These are phyloP conservation scores for Astragalus membranaceus DNA, from an alignment of 306 rosid species.

Conservation along the genomic window DNA sequence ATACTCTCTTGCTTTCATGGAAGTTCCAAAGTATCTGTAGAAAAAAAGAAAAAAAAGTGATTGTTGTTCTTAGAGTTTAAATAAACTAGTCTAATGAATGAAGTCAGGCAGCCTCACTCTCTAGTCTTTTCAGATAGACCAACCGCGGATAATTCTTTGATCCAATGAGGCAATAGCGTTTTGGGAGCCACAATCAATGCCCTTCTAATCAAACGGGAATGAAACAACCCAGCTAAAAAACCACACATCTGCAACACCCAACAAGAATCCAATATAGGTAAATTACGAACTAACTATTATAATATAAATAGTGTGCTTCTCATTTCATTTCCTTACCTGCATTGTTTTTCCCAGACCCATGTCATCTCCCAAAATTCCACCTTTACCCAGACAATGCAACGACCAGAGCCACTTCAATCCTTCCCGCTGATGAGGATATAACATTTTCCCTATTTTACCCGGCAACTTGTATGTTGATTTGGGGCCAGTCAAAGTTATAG, in stretches of 20 bases:
- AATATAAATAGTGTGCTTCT: background rate
- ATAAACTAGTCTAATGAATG: conserved; percentile 9
- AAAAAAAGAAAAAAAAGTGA: conserved; percentile 3
- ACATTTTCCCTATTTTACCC: conserved; percentile 51
- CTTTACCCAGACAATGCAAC: conserved; percentile 77
- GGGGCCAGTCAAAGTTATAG: conserved; percentile 47
- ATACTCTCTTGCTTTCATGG: conserved; percentile 53
- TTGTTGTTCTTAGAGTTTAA: background rate
- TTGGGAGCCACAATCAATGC: conserved; percentile 82
- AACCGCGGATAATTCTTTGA: conserved; percentile 74
- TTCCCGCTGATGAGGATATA: conserved; percentile 83
- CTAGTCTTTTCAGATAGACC: conserved; percentile 74
- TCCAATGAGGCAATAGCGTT: conserved; percentile 84
- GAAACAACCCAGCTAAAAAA: conserved; percentile 77
- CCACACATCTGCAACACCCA: conserved; percentile 61
- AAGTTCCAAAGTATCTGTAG: conserved; percentile 69
- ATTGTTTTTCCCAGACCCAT: conserved; percentile 97
- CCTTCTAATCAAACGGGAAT: conserved; percentile 63
- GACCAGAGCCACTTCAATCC: conserved; percentile 92
- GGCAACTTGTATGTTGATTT: conserved; percentile 53
- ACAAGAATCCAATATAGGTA: conserved; percentile 10
- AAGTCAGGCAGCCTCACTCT: conserved; percentile 54
- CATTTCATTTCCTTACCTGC: conserved; percentile 61
- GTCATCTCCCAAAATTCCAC: conserved; percentile 96
- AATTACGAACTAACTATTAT: background rate